Evolutionary conservation across 2,329 filamentous ascomycete genomes (phyloP).

Genomic region (Biscogniauxia mediterranea): DNA sequence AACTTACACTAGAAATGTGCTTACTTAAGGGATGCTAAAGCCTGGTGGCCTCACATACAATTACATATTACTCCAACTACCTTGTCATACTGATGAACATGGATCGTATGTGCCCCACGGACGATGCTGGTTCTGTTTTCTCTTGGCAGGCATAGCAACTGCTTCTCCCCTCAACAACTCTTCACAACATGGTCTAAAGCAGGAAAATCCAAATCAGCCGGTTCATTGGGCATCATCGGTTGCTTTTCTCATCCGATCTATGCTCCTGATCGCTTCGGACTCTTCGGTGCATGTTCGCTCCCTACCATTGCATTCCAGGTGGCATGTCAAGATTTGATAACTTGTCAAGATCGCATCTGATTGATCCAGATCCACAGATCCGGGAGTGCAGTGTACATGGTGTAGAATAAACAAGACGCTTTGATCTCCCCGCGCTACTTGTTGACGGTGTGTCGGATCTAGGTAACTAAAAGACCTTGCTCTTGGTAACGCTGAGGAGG

Average conservation of each 20-base stretch:
- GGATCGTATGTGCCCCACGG: constrained; percentile 17
- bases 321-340: constrained; percentile 6
- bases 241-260: constrained; percentile 1
- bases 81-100: background rate
- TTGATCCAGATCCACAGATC: constrained; percentile 6
- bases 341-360: constrained; percentile 8
- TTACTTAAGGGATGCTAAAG: background rate
- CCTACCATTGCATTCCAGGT: constrained; percentile 9
- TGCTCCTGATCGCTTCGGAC: background rate
- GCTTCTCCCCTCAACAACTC: constrained; percentile 15
- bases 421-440: background rate
- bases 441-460: constrained; percentile 4
- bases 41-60: background rate
- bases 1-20: background rate
- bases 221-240: background rate
- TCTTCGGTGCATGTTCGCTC: constrained; percentile 4
- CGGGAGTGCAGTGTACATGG: background rate
- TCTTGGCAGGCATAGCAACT: constrained; percentile 19
- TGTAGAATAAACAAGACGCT: background rate
- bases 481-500: constrained; percentile 3
- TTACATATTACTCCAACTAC: background rate
- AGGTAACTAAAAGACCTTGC: background rate
- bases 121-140: constrained; percentile 17
- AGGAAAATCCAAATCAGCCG: constrained; percentile 1
- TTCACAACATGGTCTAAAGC: constrained; percentile 8